These are phyloP conservation scores for Alternaria ventricosa DNA, from an alignment of 2,329 filamentous ascomycete species.

Conservation along the genomic window DNA sequence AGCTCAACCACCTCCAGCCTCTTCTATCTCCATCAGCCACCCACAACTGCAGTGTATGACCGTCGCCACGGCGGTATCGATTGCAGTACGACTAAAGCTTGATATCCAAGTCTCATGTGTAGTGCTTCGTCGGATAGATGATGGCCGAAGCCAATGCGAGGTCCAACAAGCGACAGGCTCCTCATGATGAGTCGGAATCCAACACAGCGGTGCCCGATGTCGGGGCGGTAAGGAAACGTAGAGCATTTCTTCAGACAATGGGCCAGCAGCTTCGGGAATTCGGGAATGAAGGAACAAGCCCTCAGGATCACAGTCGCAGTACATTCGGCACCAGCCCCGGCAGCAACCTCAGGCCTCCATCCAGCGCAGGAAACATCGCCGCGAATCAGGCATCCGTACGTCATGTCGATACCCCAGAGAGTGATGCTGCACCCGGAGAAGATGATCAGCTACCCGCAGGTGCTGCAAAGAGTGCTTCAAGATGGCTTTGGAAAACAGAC, in stretches of 20 bases:
- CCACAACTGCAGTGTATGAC: background rate
- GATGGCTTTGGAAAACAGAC: conserved; percentile 26
- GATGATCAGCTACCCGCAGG: conserved; percentile 29
- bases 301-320: conserved; percentile 22
- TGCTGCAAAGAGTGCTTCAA: conserved; percentile 26
- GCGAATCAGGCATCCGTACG: background rate
- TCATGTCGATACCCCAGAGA: conserved; percentile 22
- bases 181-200: conserved; percentile 12
- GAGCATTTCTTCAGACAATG: conserved; percentile 35
- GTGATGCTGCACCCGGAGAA: conserved; percentile 26
- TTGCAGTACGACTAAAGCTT: background rate
- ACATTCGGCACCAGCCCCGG: conserved; percentile 27
- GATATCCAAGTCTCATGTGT: background rate
- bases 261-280: conserved; percentile 35
- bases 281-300: conserved; percentile 28
- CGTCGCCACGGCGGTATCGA: background rate
- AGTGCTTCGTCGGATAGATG: background rate
- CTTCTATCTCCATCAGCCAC: background rate
- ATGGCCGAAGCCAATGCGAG: conserved; percentile 23
- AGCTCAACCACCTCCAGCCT: background rate
- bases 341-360: conserved; percentile 8
- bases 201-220: conserved; percentile 1
- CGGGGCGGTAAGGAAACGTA: conserved; percentile 21
- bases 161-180: conserved; percentile 25
- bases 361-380: conserved; percentile 6